Evolutionary conservation across 2,329 filamentous ascomycete genomes (phyloP).

Genomic region (Curvularia sp.): DNA sequence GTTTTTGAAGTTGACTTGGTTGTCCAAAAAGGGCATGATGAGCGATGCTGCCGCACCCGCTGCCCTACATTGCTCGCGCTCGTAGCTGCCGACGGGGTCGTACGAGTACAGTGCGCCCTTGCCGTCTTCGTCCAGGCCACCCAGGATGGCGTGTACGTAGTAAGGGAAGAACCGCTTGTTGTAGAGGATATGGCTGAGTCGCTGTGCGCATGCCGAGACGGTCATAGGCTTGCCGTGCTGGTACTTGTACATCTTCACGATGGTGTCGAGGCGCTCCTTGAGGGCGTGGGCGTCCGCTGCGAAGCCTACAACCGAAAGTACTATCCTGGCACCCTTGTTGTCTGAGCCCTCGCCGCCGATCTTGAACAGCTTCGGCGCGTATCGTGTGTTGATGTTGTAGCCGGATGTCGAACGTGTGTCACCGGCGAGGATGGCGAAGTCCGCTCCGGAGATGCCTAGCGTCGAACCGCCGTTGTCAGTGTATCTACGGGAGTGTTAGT

Average conservation of each 20-base stretch:
- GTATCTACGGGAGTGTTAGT: conserved; percentile 66
- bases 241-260: conserved; percentile 99
- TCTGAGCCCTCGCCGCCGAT: conserved; percentile 90
- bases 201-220: conserved; percentile 91
- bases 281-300: conserved; percentile 93
- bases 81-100: conserved; percentile 96
- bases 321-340: conserved; percentile 82
- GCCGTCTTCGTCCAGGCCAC: conserved; percentile 92
- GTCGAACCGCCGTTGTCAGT: conserved; percentile 98
- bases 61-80: conserved; percentile 93
- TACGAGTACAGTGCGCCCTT: conserved; percentile 95
- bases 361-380: conserved; percentile 94
- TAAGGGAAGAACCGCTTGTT: conserved; percentile 98
- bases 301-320: conserved; percentile 94
- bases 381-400: conserved; percentile 97
- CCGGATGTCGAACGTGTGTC: conserved; percentile 95
- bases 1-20: conserved; percentile 99
- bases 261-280: conserved; percentile 89
- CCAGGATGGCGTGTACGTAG: conserved; percentile 94
- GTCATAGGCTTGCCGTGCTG: conserved; percentile 97
- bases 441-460: conserved; percentile 88
- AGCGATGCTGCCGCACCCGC: conserved; percentile 90
- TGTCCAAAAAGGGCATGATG: conserved; percentile 99
- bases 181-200: conserved; percentile 94
- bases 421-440: conserved; percentile 96